Evolutionary conservation across 1,284 basidiomycete species (phyloP), one percentile per base, ranked within the genome.

Genomic region (Ganoderma multipileum): DNA sequence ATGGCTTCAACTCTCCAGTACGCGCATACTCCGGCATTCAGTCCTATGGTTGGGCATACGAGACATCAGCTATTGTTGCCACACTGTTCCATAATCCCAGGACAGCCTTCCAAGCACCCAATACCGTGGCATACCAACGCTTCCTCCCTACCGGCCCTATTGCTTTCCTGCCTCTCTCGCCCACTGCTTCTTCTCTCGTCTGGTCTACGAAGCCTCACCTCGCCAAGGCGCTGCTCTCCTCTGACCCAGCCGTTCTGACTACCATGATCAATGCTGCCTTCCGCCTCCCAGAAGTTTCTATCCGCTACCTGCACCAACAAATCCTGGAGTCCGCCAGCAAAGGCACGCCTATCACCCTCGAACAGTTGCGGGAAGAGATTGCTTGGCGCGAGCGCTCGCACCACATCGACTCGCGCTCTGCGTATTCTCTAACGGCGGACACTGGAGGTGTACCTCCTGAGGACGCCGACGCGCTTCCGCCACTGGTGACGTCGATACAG

Each of bases 121-220:
- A 95, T 76, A 91, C 89, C 23, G 94, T 91, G 0, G 97, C 96
- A 0, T 99, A 94, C 81, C 98, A 99, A 81, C 87, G 97, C 33
- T 99, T 99, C 84, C 87, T 99, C 39, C 94, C 97, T 0, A 96
- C 95, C 3, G 97, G 98, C 0, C 97, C 98, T 0, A 92, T 99
- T 59, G 97, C 97, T 0, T 99, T 97, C 82, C 87, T 99, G 16
- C 97, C 95, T 0, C 87, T 91, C 73, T 96, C 93, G 0, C 84
- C 91, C 1, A 91, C 89, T 0, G 83, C 86, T 0, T 96, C 94
- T 6, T 97, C 97, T 1, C 86, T 99, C 68, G 98, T 99, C 5
- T 99, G 98, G 98, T 97, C 96, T 14, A 97, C 95, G 1, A 90
- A 87, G 65, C 95, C 96, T 0, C 77, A 84, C 9, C 84, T 97